Evolutionary conservation across 805 yeast species (phyloP).

Genomic region (Kodamaea kakaduensis): DNA sequence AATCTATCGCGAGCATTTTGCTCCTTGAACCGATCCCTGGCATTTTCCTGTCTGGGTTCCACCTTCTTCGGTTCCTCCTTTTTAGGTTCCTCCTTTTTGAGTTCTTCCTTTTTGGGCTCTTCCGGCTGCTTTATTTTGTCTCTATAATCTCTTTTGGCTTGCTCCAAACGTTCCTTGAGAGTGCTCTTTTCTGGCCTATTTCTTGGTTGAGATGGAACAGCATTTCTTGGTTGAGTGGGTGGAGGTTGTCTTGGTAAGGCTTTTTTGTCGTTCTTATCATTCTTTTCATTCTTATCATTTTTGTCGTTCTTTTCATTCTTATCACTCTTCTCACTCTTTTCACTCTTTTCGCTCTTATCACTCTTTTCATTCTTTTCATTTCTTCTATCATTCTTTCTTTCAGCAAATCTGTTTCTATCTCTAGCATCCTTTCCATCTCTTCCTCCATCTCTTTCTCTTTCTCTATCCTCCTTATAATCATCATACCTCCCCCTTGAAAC

Average conservation of each 20-base stretch:
- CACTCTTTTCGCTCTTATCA: slow-evolving; percentile 6
- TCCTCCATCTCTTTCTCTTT: neutral
- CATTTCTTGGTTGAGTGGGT: neutral
- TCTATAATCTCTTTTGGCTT: slow-evolving; percentile 23
- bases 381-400: neutral
- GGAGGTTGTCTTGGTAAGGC: too few species aligned
- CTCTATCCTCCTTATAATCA: neutral
- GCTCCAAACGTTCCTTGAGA: slow-evolving; percentile 19
- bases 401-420: slow-evolving; percentile 12
- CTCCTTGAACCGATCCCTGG: neutral
- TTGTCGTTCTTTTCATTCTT: too few species aligned
- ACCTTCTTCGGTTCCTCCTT: slow-evolving; percentile 13
- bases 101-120: neutral
- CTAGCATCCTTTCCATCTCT: slow-evolving; percentile 20
- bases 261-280: slow-evolving; percentile 1
- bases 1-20: slow-evolving; percentile 1
- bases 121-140: slow-evolving; percentile 4
- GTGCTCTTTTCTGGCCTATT: slow-evolving; percentile 11
- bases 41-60: slow-evolving; percentile 23
- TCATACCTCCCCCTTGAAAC: slow-evolving; percentile 28
- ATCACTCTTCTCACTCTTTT: slow-evolving; percentile 9
- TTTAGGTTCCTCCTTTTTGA: slow-evolving; percentile 1
- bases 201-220: neutral
- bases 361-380: neutral
- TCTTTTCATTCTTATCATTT: slow-evolving; percentile 10